These are phyloP conservation scores for Monosporascus sp. DNA, from an alignment of 2,329 filamentous ascomycete species.

Conservation along the genomic window DNA sequence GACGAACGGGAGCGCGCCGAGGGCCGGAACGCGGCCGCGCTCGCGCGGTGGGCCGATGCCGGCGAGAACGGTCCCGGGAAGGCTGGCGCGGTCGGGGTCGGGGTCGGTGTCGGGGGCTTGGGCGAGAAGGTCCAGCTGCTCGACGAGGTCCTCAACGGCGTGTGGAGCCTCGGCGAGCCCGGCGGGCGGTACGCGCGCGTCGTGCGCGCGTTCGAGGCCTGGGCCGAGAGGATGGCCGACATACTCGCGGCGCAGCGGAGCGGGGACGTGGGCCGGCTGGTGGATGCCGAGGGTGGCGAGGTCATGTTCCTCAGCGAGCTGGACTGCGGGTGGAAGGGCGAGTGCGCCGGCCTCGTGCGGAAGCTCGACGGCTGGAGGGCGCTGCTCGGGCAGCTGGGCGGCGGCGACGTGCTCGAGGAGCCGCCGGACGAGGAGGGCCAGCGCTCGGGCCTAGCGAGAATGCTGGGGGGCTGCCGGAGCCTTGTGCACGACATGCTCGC, in stretches of 20 bases:
- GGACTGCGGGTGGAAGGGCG: conserved; percentile 53
- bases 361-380: conserved; percentile 50
- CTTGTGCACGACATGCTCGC: conserved; percentile 55
- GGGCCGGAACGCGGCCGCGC: conserved; percentile 43
- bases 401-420: conserved; percentile 9
- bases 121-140: conserved; percentile 55
- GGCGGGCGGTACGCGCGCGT: conserved; percentile 52
- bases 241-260: conserved; percentile 39
- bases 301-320: conserved; percentile 50
- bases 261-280: conserved; percentile 29
- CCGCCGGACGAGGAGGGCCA: conserved; percentile 3
- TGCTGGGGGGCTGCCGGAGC: conserved; percentile 22
- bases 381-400: conserved; percentile 41
- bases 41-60: conserved; percentile 43
- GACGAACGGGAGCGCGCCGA: conserved; percentile 42
- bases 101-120: conserved; percentile 28
- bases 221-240: conserved; percentile 45
- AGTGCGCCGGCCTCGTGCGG: conserved; percentile 46
- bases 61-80: conserved; percentile 14
- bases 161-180: conserved; percentile 53
- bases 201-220: conserved; percentile 54
- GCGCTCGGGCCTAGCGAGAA: conserved; percentile 20
- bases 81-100: conserved; percentile 15
- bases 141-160: conserved; percentile 49
- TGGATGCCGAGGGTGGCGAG: conserved; percentile 29